A percentile compares a stretch with the other conserved stretches of the same genome.
phyloP scores from a whole-genome alignment of 1,139 yeast species.

The Candida dubliniensis region DNA sequence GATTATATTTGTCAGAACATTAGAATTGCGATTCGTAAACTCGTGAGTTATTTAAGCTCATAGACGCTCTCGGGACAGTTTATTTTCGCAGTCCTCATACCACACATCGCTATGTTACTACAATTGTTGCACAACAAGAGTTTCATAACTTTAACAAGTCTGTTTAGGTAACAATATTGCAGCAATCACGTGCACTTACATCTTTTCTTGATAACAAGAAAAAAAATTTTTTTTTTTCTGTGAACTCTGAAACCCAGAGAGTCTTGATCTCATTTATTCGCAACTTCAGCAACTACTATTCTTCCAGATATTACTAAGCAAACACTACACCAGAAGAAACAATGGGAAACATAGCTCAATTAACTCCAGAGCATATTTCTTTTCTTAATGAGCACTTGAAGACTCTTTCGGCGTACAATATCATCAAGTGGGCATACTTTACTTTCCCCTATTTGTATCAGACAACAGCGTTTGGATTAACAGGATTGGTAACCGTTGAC shows the following conservation, averaged over 20 bases:
- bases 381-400: slow-evolving; percentile 65
- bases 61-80: too few species aligned
- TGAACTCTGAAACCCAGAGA: too few species aligned
- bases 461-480: slow-evolving; percentile 93
- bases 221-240: background rate
- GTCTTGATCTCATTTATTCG: too few species aligned
- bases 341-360: slow-evolving; percentile 11
- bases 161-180: background rate
- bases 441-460: slow-evolving; percentile 84
- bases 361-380: slow-evolving; percentile 48
- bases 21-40: too few species aligned
- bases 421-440: slow-evolving; percentile 75
- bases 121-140: too few species aligned
- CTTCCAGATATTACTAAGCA: background rate
- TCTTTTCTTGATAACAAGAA: background rate
- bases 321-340: slow-evolving; percentile 1
- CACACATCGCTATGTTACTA: too few species aligned
- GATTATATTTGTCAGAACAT: too few species aligned
- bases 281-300: background rate
- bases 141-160: too few species aligned
- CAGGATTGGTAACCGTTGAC: slow-evolving; percentile 87
- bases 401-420: slow-evolving; percentile 62
- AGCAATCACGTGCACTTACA: slow-evolving; percentile 4
- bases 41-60: background rate
- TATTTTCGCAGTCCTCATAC: too few species aligned